phyloP scores from a whole-genome alignment of 495 filamentous ascomycete species.

The Neurospora cerealis region DNA sequence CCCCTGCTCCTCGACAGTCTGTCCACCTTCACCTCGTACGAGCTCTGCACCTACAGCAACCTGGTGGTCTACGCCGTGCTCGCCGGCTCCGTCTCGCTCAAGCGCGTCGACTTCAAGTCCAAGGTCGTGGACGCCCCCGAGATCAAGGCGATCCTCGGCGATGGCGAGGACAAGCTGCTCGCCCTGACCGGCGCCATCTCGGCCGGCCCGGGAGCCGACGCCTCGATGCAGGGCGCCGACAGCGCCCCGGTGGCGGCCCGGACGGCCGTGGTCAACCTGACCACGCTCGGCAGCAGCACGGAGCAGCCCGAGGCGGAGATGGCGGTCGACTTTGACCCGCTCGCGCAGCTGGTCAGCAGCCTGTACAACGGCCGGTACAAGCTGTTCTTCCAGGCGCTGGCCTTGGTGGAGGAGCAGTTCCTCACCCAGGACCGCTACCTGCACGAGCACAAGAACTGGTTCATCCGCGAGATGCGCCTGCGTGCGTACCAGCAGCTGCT shows the following conservation, averaged over 20 bases:
- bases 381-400: conserved; percentile 82
- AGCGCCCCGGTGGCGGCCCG: conserved; percentile 45
- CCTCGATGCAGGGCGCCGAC: conserved; percentile 62
- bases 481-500: conserved; percentile 92
- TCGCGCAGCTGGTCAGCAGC: conserved; percentile 79
- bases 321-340: conserved; percentile 65
- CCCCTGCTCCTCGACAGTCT: conserved; percentile 91
- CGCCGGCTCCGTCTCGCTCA: conserved; percentile 85
- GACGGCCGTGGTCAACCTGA: conserved; percentile 70
- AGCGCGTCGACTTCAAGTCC: conserved; percentile 95
- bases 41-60: conserved; percentile 89
- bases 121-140: conserved; percentile 97
- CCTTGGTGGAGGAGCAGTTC: conserved; percentile 88
- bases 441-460: conserved; percentile 89
- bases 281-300: conserved; percentile 58
- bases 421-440: conserved; percentile 88
- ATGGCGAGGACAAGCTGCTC: conserved; percentile 74
- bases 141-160: conserved; percentile 90
- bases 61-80: conserved; percentile 94
- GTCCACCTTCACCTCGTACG: conserved; percentile 97
- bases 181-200: conserved; percentile 68
- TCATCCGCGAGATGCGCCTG: conserved; percentile 94
- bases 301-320: conserved; percentile 68
- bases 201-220: conserved; percentile 69
- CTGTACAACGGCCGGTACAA: conserved; percentile 90